Evolutionary conservation across 2,329 filamentous ascomycete genomes (phyloP).

Genomic region (Fusarium sacchari): DNA sequence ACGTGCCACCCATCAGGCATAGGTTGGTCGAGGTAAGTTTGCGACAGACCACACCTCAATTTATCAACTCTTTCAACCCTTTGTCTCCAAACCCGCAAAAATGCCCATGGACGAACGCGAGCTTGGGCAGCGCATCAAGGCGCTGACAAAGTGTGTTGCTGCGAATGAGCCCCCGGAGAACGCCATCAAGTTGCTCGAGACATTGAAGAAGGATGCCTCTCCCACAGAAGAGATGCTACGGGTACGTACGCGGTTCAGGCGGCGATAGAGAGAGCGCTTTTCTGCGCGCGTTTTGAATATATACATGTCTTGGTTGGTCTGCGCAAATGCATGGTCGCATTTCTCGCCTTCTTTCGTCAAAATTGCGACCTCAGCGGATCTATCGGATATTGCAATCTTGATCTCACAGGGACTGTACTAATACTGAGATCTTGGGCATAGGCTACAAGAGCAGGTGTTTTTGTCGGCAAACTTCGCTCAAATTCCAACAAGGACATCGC

Average conservation of each 20-base stretch:
- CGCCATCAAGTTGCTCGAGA: constrained; percentile 78
- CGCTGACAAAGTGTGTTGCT: constrained; percentile 80
- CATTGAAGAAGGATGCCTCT: constrained; percentile 80
- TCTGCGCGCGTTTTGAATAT: background rate
- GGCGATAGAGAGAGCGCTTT: background rate
- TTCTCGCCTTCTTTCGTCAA: background rate
- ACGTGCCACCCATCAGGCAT: constrained; percentile 30
- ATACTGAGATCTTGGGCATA: constrained; percentile 44
- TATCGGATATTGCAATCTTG: background rate
- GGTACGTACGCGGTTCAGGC: constrained; percentile 62
- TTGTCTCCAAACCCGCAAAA: background rate
- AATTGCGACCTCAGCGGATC: background rate
- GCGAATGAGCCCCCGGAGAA: constrained; percentile 78
- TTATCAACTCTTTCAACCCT: constrained; percentile 7
- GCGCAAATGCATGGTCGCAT: constrained; percentile 38
- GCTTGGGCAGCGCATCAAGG: constrained; percentile 79
- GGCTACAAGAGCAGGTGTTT: constrained; percentile 90
- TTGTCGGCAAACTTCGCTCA: constrained; percentile 81
- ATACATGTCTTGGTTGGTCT: constrained; percentile 14
- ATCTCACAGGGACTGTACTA: constrained; percentile 11
- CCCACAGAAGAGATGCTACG: constrained; percentile 91
- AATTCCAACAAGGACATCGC: constrained; percentile 86
- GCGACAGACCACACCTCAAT: constrained; percentile 10
- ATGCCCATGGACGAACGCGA: constrained; percentile 80
- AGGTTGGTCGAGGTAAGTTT: constrained; percentile 18